Percentiles rank a stretch among this genome's conserved stretches.
phyloP scores from a whole-genome alignment of 805 yeast genomes.

The Limtongozyma cylindracea region DNA sequence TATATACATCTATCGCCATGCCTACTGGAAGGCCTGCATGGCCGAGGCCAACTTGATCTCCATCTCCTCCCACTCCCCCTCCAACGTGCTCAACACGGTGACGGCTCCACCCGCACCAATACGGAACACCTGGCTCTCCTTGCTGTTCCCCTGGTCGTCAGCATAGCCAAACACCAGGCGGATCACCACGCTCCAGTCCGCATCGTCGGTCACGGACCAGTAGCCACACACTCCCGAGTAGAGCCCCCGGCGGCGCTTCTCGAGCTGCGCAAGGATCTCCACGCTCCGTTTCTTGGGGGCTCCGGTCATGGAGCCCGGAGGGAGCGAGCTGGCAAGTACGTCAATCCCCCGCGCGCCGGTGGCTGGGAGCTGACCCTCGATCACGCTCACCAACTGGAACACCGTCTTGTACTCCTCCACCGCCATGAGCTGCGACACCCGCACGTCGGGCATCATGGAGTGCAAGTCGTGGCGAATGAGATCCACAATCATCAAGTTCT shows the following conservation, averaged over 20 bases:
- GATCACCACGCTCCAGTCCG: slow-evolving; percentile 93
- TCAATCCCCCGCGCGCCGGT: slow-evolving; percentile 44
- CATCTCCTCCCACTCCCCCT: slow-evolving; percentile 89
- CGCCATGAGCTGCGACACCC: slow-evolving; percentile 58
- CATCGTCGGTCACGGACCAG: slow-evolving; percentile 69
- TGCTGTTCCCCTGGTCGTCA: slow-evolving; percentile 14
- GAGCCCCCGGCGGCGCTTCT: slow-evolving; percentile 34
- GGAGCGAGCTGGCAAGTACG: slow-evolving; percentile 50
- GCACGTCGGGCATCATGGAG: slow-evolving; percentile 35
- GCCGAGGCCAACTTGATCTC: slow-evolving; percentile 27
- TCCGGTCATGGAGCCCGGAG: slow-evolving; percentile 99
- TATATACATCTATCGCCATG: too few species aligned
- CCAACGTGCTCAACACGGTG: slow-evolving; percentile 62
- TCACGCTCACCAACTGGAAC: slow-evolving; percentile 77
- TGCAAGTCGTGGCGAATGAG: slow-evolving; percentile 78
- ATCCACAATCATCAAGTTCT: slow-evolving; percentile 92
- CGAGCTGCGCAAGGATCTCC: slow-evolving; percentile 44
- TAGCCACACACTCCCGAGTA: slow-evolving; percentile 93
- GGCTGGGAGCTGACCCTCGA: slow-evolving; percentile 28
- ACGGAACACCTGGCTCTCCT: slow-evolving; percentile 24
- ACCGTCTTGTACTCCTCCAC: slow-evolving; percentile 88
- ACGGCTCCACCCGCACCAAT: slow-evolving; percentile 98
- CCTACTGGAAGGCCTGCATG: too few species aligned
- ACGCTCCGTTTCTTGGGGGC: slow-evolving; percentile 93
- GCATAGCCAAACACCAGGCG: slow-evolving; percentile 53